phyloP scores from a whole-genome alignment of 148 eudicot species.

The Dianthus caryophyllus region DNA sequence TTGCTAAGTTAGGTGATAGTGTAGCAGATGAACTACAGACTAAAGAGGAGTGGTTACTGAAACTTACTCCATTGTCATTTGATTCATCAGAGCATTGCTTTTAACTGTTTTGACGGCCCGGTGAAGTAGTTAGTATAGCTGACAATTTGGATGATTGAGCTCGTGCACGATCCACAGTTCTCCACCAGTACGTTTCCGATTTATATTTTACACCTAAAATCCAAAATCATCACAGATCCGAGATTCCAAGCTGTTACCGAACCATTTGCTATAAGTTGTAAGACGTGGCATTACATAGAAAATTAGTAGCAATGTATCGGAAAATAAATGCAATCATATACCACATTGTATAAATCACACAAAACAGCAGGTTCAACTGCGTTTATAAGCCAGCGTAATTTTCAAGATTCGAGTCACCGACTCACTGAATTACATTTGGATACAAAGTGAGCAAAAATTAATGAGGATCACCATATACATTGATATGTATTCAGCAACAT shows the following conservation, averaged over 20 bases:
- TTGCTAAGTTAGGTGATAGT: slow-evolving; percentile 9
- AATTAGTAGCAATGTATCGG: background rate
- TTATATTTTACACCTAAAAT: no score
- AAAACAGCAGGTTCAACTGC: background rate
- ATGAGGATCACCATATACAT: background rate
- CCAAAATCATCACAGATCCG: no score
- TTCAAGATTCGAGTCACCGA: background rate
- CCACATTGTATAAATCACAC: background rate
- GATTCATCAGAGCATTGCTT: background rate
- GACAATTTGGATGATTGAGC: no score
- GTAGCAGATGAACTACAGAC: slow-evolving; percentile 19
- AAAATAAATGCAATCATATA: background rate
- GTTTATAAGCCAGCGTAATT: background rate
- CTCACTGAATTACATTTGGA: background rate
- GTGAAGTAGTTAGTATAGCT: no score
- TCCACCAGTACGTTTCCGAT: no score
- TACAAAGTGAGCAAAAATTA: background rate
- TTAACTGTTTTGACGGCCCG: no score
- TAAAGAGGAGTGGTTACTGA: slow-evolving; percentile 9
- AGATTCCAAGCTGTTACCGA: no score
- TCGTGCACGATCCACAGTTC: no score
- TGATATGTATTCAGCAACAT: background rate
- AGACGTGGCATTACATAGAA: no score
- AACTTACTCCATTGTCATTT: slow-evolving; percentile 12
- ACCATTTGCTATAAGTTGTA: background rate